A percentile compares a stretch with the other conserved stretches of the same genome.
Conservation (phyloP, 305 asterid genomes). For the Solanum aculeatissimum region DNA sequence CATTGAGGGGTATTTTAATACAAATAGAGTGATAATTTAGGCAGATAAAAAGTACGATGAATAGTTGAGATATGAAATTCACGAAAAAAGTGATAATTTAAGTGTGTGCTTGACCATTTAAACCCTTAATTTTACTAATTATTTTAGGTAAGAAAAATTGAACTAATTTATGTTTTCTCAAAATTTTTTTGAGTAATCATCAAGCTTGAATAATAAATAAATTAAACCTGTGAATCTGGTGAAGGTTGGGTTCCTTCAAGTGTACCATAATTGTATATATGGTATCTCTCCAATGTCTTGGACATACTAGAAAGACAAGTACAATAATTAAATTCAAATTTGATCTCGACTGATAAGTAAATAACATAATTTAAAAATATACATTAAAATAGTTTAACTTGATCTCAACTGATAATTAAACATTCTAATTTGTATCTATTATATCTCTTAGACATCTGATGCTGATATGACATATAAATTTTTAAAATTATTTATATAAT, state of each 20-base stretch:
- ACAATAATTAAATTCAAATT: neutral
- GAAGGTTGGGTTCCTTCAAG: slow-evolving; percentile 12
- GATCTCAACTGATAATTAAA: neutral
- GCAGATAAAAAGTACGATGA: neutral
- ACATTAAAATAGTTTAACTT: neutral
- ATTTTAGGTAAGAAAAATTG: neutral
- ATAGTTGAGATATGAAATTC: neutral
- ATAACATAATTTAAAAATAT: neutral
- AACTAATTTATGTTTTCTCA: neutral
- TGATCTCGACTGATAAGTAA: too few relatives aligned
- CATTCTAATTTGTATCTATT: neutral
- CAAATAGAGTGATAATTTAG: neutral
- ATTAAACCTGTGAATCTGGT: slow-evolving; percentile 22
- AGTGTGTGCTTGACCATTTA: neutral
- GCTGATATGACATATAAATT: neutral
- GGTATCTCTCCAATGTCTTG: slow-evolving; percentile 32
- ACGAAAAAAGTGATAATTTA: neutral
- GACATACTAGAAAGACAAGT: slow-evolving; percentile 9
- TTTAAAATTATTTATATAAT: neutral
- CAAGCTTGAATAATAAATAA: neutral
- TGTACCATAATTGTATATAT: slow-evolving; percentile 18
- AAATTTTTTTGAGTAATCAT: neutral
- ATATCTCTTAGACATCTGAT: neutral
- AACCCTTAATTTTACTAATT: neutral
- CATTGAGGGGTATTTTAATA: neutral